phyloP scores from a whole-genome alignment of 441 rosid species.

The Populus hybrid region DNA sequence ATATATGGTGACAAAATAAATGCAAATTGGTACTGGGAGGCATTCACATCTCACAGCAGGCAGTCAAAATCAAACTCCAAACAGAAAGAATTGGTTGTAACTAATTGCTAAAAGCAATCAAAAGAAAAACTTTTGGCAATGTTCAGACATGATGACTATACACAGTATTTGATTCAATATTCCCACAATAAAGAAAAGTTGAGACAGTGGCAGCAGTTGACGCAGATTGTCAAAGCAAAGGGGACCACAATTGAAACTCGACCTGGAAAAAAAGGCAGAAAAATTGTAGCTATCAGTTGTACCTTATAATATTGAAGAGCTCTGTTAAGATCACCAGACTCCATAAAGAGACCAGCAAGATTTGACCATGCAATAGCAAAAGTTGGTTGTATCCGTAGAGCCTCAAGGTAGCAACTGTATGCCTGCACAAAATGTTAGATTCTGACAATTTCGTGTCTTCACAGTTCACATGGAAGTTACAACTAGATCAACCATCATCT shows the following conservation, averaged over 20 bases:
- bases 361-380: slow-evolving; percentile 99
- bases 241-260: not conserved
- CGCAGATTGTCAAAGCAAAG: not conserved
- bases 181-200: not conserved
- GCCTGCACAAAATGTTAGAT: slow-evolving; percentile 95
- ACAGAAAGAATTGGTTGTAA: not conserved
- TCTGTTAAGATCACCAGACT: slow-evolving; percentile 89
- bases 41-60: not conserved
- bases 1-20: not conserved
- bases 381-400: slow-evolving; percentile 90
- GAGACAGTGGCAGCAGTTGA: not conserved
- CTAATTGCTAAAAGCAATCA: not conserved
- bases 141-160: not conserved
- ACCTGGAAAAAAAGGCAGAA: not conserved
- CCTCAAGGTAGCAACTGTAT: slow-evolving; percentile 93
- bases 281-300: slow-evolving; percentile 17
- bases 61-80: not conserved
- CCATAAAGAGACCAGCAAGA: slow-evolving; percentile 99
- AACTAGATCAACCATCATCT: slow-evolving; percentile 84
- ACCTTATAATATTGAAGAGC: slow-evolving; percentile 99
- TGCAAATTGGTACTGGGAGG: not conserved
- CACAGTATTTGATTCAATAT: not conserved
- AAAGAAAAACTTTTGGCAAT: not conserved
- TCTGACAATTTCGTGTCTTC: slow-evolving; percentile 71
- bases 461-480: slow-evolving; percentile 70